Evolutionary conservation across 352 stramenopile genomes (phyloP).

Genomic region (Aphanomyces euteiches): DNA sequence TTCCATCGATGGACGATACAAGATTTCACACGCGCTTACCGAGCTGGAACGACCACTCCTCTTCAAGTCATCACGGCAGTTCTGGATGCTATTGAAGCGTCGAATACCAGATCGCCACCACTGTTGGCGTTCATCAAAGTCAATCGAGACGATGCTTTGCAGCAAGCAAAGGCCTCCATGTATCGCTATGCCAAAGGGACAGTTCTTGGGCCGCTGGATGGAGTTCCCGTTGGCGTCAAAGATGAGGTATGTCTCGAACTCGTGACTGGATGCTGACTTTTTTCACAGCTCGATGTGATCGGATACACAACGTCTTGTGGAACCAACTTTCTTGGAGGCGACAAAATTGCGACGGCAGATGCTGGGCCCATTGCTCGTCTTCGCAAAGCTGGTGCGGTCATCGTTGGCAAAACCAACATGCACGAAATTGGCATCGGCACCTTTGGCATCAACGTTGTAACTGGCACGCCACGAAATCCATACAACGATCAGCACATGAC

Average conservation of each 20-base stretch:
- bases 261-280: background rate
- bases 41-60: slow-evolving; percentile 43
- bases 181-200: slow-evolving; percentile 65
- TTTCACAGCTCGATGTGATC: slow-evolving; percentile 51
- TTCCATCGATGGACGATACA: slow-evolving; percentile 70
- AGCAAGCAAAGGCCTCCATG: slow-evolving; percentile 57
- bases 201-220: slow-evolving; percentile 78
- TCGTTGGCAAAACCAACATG: slow-evolving; percentile 88
- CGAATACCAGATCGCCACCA: slow-evolving; percentile 46
- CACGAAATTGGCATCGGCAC: slow-evolving; percentile 76
- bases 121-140: slow-evolving; percentile 75
- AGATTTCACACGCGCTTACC: slow-evolving; percentile 63
- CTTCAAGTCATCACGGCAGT: slow-evolving; percentile 68
- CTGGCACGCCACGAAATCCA: slow-evolving; percentile 75
- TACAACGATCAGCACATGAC: slow-evolving; percentile 81
- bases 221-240: slow-evolving; percentile 87
- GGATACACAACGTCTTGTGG: slow-evolving; percentile 62
- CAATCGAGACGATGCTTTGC: slow-evolving; percentile 65
- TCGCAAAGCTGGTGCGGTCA: slow-evolving; percentile 70
- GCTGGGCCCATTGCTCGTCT: slow-evolving; percentile 55
- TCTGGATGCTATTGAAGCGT: slow-evolving; percentile 53
- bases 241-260: slow-evolving; percentile 44
- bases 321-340: slow-evolving; percentile 65
- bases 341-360: slow-evolving; percentile 44
- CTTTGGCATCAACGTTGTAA: slow-evolving; percentile 73